Evolutionary conservation across 1,284 basidiomycete genomes (phyloP).

Genomic region (Papiliotrema terrestris): DNA sequence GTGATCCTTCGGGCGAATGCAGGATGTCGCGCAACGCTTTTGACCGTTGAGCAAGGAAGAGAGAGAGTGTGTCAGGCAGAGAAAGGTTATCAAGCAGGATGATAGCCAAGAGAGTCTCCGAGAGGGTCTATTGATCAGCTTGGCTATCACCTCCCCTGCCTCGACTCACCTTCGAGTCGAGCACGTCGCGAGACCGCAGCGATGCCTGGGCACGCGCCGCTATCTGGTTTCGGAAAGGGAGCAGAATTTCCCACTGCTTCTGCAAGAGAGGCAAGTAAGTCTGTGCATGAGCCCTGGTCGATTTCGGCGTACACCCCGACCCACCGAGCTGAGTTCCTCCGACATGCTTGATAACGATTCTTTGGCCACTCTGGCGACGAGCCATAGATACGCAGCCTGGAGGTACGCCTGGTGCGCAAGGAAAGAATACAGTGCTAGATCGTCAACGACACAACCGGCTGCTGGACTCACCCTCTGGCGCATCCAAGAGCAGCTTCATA

Average conservation of each 20-base stretch:
- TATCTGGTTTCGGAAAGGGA: constrained; percentile 78
- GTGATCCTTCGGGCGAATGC: constrained; percentile 10
- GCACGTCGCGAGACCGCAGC: constrained; percentile 55
- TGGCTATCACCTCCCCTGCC: too few relatives aligned
- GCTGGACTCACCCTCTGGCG: constrained; percentile 61
- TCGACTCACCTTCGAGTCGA: constrained; percentile 20
- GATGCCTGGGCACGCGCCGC: constrained; percentile 73
- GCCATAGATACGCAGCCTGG: constrained; percentile 78
- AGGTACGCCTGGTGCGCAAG: constrained; percentile 73
- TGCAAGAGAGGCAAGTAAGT: constrained; percentile 66
- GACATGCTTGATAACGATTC: constrained; percentile 36
- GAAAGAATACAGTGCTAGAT: constrained; percentile 64
- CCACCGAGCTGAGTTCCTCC: constrained; percentile 29
- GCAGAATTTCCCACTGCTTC: constrained; percentile 82
- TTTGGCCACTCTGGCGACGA: constrained; percentile 72
- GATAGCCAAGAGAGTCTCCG: constrained; percentile 71
- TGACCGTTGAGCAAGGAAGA: constrained; percentile 68
- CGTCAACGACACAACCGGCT: background rate
- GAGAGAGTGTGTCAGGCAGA: constrained; percentile 63
- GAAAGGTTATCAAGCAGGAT: constrained; percentile 79
- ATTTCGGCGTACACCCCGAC: constrained; percentile 1
- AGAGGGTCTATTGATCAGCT: constrained; percentile 58
- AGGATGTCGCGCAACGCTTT: constrained; percentile 58
- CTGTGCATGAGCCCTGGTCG: constrained; percentile 10
- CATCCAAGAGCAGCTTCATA: constrained; percentile 78